Evolutionary conservation across 495 filamentous ascomycete species (phyloP).

Genomic region (Neurospora sp.): DNA sequence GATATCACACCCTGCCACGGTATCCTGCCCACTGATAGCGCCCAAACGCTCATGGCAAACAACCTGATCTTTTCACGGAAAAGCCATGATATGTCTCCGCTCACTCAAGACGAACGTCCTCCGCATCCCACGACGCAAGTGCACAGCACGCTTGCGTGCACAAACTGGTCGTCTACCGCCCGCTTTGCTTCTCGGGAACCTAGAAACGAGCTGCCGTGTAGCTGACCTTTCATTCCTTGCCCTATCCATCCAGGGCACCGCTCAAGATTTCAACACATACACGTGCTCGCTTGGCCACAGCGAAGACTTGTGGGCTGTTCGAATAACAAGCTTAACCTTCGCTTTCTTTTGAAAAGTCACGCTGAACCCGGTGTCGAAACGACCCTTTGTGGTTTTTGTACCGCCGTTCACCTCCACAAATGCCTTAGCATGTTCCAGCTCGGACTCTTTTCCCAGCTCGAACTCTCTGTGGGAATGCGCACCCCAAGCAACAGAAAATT

Average conservation of each 20-base stretch:
- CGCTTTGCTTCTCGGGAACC: neutral
- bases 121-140: neutral
- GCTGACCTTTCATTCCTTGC: neutral
- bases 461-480: neutral
- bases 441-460: neutral
- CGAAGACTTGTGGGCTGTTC: neutral
- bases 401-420: neutral
- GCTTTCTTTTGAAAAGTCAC: neutral
- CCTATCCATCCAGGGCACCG: neutral
- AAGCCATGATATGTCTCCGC: neutral
- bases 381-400: fast-evolving
- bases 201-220: neutral
- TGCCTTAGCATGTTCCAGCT: neutral
- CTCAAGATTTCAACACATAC: neutral
- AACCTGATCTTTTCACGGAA: neutral
- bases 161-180: neutral
- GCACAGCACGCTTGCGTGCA: neutral
- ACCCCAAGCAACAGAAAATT: too few relatives aligned
- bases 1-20: neutral
- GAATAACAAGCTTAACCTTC: neutral
- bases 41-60: neutral
- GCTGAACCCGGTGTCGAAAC: neutral
- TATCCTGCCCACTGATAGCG: neutral
- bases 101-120: neutral
- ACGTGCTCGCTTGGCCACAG: neutral